phyloP scores from a whole-genome alignment of 2,329 filamentous ascomycete species.

The Phoma sp. region DNA sequence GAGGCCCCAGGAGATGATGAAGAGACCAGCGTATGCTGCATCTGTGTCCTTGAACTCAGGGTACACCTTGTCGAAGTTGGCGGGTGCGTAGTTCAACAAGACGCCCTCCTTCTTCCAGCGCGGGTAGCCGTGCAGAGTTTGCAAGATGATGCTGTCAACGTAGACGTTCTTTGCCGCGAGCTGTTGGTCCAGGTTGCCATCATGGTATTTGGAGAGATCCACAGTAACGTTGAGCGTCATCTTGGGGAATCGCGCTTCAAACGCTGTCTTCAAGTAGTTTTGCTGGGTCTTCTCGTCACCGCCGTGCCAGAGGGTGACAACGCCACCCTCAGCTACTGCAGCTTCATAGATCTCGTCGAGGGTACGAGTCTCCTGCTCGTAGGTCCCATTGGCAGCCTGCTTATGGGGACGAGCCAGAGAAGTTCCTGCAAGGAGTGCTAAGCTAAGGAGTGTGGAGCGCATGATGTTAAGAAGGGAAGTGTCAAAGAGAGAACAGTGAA shows the following conservation, averaged over 20 bases:
- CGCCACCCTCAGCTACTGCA: conserved; percentile 55
- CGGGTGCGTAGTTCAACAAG: conserved; percentile 58
- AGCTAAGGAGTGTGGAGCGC: conserved; percentile 1
- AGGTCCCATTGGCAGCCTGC: not conserved
- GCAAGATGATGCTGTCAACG: conserved; percentile 56
- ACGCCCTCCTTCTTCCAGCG: conserved; percentile 58
- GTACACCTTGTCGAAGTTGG: conserved; percentile 53
- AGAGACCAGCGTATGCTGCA: conserved; percentile 53
- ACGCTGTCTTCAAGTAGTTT: conserved; percentile 50
- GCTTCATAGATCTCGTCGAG: conserved; percentile 59
- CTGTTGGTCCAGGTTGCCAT: conserved; percentile 55
- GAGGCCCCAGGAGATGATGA: conserved; percentile 46
- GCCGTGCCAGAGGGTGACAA: conserved; percentile 57
- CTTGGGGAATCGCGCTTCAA: conserved; percentile 56
- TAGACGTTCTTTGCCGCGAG: conserved; percentile 44
- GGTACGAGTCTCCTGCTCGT: conserved; percentile 51
- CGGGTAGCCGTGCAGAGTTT: conserved; percentile 60
- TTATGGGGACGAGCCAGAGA: conserved; percentile 1
- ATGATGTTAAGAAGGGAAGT: not conserved
- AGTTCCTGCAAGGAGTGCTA: not conserved
- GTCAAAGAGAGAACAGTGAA: not conserved
- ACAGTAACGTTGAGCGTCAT: conserved; percentile 61
- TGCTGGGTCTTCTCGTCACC: conserved; percentile 55
- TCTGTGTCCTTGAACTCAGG: conserved; percentile 51
- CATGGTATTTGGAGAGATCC: conserved; percentile 63